phyloP scores from a whole-genome alignment of 768 basidiomycete genomes.

The Mycena kentingensis region DNA sequence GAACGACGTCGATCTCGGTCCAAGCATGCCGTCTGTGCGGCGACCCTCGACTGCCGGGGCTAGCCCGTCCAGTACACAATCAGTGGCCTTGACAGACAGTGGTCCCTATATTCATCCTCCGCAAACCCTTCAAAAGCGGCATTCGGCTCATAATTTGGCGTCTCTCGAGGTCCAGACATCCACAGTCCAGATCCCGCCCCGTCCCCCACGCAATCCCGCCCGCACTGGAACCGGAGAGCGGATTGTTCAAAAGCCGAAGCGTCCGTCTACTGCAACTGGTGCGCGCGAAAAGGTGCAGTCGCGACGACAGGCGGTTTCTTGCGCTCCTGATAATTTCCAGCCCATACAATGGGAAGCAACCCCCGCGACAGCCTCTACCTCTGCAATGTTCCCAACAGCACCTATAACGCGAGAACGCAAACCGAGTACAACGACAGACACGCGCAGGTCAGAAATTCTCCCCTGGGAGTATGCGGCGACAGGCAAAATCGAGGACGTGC shows the following conservation, averaged over 20 bases:
- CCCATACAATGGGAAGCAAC: constrained; percentile 32
- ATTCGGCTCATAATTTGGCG: constrained; percentile 23
- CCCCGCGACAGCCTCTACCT: constrained; percentile 16
- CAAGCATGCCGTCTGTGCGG: constrained; percentile 2
- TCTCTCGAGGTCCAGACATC: constrained; percentile 23
- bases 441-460: constrained; percentile 1
- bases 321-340: neutral
- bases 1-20: no score
- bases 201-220: constrained; percentile 38
- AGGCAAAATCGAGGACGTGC: constrained; percentile 34
- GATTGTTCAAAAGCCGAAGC: constrained; percentile 15
- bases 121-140: constrained; percentile 34
- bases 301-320: neutral
- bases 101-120: constrained; percentile 2
- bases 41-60: neutral
- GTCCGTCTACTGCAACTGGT: constrained; percentile 31
- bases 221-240: constrained; percentile 15
- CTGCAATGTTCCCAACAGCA: neutral
- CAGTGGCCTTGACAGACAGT: neutral
- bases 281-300: constrained; percentile 35
- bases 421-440: no score
- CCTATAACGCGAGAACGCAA: no score
- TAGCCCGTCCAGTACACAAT: neutral
- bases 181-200: constrained; percentile 28
- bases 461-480: constrained; percentile 18